phyloP scores from a whole-genome alignment of 148 eudicot species.

The Silene uniflora region DNA sequence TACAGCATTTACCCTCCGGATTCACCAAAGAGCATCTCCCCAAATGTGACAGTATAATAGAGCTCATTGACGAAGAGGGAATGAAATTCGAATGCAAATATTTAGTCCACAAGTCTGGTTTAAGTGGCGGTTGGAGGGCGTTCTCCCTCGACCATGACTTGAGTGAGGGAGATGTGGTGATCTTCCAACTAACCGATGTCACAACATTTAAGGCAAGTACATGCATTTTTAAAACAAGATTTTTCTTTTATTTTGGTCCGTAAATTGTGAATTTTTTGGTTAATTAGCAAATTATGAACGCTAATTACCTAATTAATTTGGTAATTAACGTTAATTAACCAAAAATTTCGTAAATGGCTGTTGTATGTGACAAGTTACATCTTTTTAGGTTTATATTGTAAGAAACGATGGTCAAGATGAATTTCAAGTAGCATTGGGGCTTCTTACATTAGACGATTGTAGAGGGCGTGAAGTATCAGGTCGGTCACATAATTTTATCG shows the following conservation, averaged over 20 bases:
- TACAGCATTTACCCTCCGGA: conserved; percentile 29
- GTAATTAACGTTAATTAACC: no score
- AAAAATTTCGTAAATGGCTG: no score
- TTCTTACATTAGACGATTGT: conserved; percentile 18
- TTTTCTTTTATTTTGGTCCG: neutral
- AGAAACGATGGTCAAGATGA: conserved; percentile 38
- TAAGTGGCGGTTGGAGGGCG: conserved; percentile 41
- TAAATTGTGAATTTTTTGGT: no score
- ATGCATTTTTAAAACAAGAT: neutral
- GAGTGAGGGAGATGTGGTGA: conserved; percentile 31
- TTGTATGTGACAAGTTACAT: neutral
- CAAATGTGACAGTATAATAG: conserved; percentile 6
- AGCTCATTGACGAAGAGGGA: conserved; percentile 33
- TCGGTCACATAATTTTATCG: neutral
- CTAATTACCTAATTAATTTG: no score
- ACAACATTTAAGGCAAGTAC: conserved; percentile 27
- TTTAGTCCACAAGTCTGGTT: no score
- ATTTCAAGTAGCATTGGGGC: conserved; percentile 32
- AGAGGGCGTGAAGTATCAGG: conserved; percentile 20
- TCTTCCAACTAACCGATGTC: conserved; percentile 26
- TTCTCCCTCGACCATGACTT: conserved; percentile 31
- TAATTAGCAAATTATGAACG: no score
- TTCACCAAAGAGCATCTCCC: conserved; percentile 35
- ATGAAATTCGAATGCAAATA: conserved; percentile 6
- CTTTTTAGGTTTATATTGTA: conserved; percentile 50